Evolutionary conservation across 2,329 filamentous ascomycete genomes (phyloP), one percentile per base, ranked within the genome.

Genomic region (Colletotrichum limetticola): DNA sequence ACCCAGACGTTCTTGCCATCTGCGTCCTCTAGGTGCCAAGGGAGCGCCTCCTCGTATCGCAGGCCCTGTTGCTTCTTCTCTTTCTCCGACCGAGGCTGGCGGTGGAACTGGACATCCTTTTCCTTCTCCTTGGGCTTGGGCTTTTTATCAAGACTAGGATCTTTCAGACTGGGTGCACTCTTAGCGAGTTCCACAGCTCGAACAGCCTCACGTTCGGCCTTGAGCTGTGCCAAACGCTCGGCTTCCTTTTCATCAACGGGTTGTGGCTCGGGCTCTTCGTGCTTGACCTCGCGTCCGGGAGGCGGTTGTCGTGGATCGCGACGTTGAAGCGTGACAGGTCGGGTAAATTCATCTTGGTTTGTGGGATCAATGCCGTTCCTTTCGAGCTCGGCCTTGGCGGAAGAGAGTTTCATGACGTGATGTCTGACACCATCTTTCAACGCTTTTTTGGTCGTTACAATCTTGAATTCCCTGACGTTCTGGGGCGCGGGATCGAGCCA

Each of bases 11-110:
- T 96, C 82, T 96, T 98, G 75, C 95, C 95, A 78, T 99, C 96
- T 53, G 95, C 97, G 81, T 99, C 97, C 80, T 99, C 97, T 46
- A 99, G 83, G 81, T 98, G 95, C 97, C 97, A 99, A 6, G 97
- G 97, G 62, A 98, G 86, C 4, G 96, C 95, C 82, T 99, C 97
- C 81, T 98, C 97, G 76, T 98, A 99, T 75, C 95, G 93, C 83
- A 91, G 91, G 69, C 91, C 90, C 0, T 88, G 87, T 71, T 91
- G 88, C 85, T 88, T 97, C 88, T 89, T 97, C 85, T 84, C 96
- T 79, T 96, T 95, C 78, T 95, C 95, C 6, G 89, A 88, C 67
- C 89, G 89, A 70, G 97, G 94, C n/a, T 93, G 90, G 76, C 94
- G 92, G 79, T 94, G 95, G 26, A 97, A 93, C 78, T 95, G 94